Percentiles rank a stretch among this genome's conserved stretches.
Evolutionary conservation across 371 early-diverging fungal genomes (phyloP).

Genomic region (Saksenaea oblongispora): DNA sequence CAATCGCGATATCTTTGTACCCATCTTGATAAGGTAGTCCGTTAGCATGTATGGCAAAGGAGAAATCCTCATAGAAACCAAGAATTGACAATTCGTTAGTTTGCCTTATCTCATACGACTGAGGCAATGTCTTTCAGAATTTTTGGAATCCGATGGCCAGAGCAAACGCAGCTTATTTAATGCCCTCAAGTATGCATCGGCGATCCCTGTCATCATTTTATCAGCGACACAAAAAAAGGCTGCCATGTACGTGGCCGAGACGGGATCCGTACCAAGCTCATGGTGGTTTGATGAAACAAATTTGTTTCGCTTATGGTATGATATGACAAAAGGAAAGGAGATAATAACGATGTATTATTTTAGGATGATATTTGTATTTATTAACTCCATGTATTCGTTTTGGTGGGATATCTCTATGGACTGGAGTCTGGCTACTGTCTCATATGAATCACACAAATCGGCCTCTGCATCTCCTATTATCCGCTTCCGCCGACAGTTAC

Average conservation of each 20-base stretch:
- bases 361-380: slow-evolving; percentile 76
- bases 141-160: slow-evolving; percentile 46
- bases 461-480: slow-evolving; percentile 26
- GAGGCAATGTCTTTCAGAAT: slow-evolving; percentile 83
- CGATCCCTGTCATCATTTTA: slow-evolving; percentile 79
- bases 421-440: slow-evolving; percentile 72
- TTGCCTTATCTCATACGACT: slow-evolving; percentile 87
- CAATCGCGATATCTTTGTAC: slow-evolving; percentile 53
- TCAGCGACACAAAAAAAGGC: slow-evolving; percentile 68
- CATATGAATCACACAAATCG: slow-evolving; percentile 13
- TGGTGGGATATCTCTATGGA: slow-evolving; percentile 95
- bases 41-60: slow-evolving; percentile 2
- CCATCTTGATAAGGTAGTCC: slow-evolving; percentile 60
- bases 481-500: slow-evolving; percentile 63
- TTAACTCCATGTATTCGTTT: slow-evolving; percentile 90
- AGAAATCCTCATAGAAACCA: background rate
- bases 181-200: slow-evolving; percentile 84
- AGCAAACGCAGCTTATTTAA: slow-evolving; percentile 80
- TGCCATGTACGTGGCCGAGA: slow-evolving; percentile 28
- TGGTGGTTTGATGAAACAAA: slow-evolving; percentile 45
- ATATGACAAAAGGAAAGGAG: background rate
- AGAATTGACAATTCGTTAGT: slow-evolving; percentile 29
- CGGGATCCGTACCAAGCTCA: slow-evolving; percentile 35
- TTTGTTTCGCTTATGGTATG: slow-evolving; percentile 46
- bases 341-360: background rate